Conservation (phyloP, 305 asterid species). For the Caryopteris hybrid region DNA sequence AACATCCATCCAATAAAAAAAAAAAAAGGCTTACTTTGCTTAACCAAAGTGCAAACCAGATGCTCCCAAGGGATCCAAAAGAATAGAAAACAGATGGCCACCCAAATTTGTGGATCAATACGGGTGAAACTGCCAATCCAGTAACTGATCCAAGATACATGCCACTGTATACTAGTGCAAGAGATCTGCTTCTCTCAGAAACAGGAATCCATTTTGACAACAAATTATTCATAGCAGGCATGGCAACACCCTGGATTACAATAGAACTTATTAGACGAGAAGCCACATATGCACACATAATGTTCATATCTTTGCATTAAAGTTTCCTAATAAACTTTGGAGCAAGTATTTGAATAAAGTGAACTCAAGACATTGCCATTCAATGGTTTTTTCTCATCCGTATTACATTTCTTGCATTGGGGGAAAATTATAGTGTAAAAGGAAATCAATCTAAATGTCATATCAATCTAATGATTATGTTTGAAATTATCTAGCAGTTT, state of each 20-base stretch:
- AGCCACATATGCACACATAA: too few relatives aligned
- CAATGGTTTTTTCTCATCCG: not conserved
- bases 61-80: conserved; percentile 85
- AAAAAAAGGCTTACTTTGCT: conserved; percentile 57
- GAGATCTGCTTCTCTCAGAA: conserved; percentile 99
- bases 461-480: not conserved
- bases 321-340: not conserved
- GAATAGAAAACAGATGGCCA: conserved; percentile 97
- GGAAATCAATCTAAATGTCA: not conserved
- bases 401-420: not conserved
- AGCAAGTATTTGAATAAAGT: not conserved
- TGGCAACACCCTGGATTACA: conserved; percentile 86
- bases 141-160: conserved; percentile 99
- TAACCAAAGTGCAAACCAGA: conserved; percentile 95
- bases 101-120: conserved; percentile 75
- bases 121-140: conserved; percentile 88
- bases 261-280: conserved; percentile 31
- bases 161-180: conserved; percentile 95
- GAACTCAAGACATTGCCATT: not conserved
- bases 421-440: not conserved
- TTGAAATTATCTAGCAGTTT: not conserved
- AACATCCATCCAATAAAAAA: not conserved
- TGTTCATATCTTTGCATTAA: not conserved
- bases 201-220: conserved; percentile 98
- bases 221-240: conserved; percentile 99